Evolutionary conservation across 192 early-diverging fungal genomes (phyloP), one percentile per base, ranked within the genome.

Genomic region (Anaeromyces robustus): DNA sequence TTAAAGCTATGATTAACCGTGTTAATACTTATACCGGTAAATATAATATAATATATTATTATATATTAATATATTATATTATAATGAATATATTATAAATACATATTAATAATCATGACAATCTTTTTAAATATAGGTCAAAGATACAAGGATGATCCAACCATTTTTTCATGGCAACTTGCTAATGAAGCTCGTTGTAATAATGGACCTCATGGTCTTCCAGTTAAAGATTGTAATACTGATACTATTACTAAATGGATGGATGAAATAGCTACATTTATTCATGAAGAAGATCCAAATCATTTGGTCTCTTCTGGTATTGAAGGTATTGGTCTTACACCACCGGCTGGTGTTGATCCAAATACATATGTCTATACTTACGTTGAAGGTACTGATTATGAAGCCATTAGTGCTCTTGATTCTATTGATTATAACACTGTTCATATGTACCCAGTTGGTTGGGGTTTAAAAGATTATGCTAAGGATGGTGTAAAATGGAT

Each of bases 261-360:
- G 30, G 78, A 79, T 30, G 82, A 84, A 34, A 86, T 86, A 28
- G 79, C 79, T 30, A 4, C 82, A 2, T 86, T 77, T 78, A 79
- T 86, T 78, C 86, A 86, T 81, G 77, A 77, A 39, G 77, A 85
- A 78, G 86, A 87, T 59, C 31, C 77, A 30, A 86, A 86, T 81
- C 86, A 86, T 37, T 79, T 86, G 16, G 81, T 86, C 22, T 77
- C 86, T 31, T 30, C 81, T 52, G 86, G 86, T 41, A 86, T 87
- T 77, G 86, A 86, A 84, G 86, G 52, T 68, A 68, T 68, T 68
- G 52, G 52, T 68, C 52, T 68, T 68, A 68, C 52, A 11, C 52
- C 52, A 68, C 52, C 52, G 28, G 22, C 52, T 7, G 52, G 52
- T 68, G 52, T 68, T 68, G 52, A 68, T 68, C 52, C 52, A n/a